Percentiles rank a stretch among this genome's conserved stretches.
Evolutionary conservation across 1,284 basidiomycete species (phyloP).

Genomic region (Tylopilus orsonianus): DNA sequence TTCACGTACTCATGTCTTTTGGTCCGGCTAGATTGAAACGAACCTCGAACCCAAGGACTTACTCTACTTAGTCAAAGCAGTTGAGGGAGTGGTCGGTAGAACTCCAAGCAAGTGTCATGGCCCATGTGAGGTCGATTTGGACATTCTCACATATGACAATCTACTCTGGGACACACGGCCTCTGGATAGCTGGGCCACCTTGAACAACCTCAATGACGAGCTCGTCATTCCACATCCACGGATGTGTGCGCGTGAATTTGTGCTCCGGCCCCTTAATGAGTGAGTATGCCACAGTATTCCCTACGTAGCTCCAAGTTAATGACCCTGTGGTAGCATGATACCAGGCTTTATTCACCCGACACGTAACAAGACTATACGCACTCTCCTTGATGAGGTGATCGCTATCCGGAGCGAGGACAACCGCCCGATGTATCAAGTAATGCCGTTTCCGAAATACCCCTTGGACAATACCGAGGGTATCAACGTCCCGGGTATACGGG

Average conservation of each 20-base stretch:
- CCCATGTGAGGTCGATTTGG: conserved; percentile 76
- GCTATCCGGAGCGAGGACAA: conserved; percentile 32
- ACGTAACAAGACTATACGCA: conserved; percentile 44
- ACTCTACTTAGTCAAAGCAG: too few species aligned
- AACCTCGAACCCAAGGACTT: too few species aligned
- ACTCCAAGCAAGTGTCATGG: conserved; percentile 49
- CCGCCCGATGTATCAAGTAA: conserved; percentile 59
- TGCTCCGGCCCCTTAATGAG: conserved; percentile 84
- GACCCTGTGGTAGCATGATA: conserved; percentile 53
- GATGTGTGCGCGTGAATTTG: conserved; percentile 80
- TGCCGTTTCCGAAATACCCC: conserved; percentile 60
- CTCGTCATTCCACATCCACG: conserved; percentile 85
- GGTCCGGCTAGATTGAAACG: too few species aligned
- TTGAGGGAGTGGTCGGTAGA: conserved; percentile 79
- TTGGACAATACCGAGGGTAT: conserved; percentile 18
- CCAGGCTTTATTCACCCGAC: conserved; percentile 68
- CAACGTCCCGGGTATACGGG: conserved; percentile 15
- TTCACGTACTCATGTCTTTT: neutral
- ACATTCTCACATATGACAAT: conserved; percentile 81
- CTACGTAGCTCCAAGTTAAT: conserved; percentile 10
- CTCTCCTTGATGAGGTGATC: conserved; percentile 45
- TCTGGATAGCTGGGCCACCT: conserved; percentile 35
- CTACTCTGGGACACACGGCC: conserved; percentile 59
- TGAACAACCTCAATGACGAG: conserved; percentile 59
- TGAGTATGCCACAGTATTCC: conserved; percentile 39